Conservation (phyloP, 768 basidiomycete species). For the Coprinellus micaceus region DNA sequence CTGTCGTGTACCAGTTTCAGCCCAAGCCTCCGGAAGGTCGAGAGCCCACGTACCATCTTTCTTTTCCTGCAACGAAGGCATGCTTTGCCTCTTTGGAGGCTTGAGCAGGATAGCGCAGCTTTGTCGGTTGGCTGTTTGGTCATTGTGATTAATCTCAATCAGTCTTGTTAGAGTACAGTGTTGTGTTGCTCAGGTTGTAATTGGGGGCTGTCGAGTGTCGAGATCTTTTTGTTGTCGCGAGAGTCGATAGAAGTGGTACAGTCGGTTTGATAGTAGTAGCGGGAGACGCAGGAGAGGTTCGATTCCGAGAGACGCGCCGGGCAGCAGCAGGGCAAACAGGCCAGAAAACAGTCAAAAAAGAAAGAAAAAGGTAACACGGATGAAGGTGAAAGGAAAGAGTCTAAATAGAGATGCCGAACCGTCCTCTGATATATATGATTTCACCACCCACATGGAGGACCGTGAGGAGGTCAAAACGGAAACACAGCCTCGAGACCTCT, state of each 20-base stretch:
- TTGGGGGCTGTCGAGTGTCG: neutral
- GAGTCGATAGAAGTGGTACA: conserved; percentile 9
- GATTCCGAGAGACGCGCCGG: conserved; percentile 11
- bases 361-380: conserved; percentile 28
- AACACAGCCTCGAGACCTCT: too few relatives aligned
- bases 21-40: conserved; percentile 3
- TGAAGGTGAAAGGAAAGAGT: conserved; percentile 26
- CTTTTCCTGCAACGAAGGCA: conserved; percentile 73
- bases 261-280: conserved; percentile 14
- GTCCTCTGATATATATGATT: neutral
- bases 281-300: conserved; percentile 3
- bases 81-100: conserved; percentile 66
- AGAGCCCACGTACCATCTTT: conserved; percentile 51
- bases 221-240: neutral
- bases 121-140: conserved; percentile 41
- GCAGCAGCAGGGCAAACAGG: conserved; percentile 18
- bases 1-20: conserved; percentile 34
- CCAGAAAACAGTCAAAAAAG: conserved; percentile 19
- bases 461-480: too few relatives aligned
- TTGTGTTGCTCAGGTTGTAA: conserved; percentile 4
- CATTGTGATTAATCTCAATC: conserved; percentile 39
- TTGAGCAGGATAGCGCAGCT: conserved; percentile 25
- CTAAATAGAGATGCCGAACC: neutral
- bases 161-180: conserved; percentile 32
- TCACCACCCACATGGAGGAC: neutral